Base-by-base conservation (phyloP, 495 filamentous ascomycete species). In the Diplogelasinospora grovesii region DNA sequence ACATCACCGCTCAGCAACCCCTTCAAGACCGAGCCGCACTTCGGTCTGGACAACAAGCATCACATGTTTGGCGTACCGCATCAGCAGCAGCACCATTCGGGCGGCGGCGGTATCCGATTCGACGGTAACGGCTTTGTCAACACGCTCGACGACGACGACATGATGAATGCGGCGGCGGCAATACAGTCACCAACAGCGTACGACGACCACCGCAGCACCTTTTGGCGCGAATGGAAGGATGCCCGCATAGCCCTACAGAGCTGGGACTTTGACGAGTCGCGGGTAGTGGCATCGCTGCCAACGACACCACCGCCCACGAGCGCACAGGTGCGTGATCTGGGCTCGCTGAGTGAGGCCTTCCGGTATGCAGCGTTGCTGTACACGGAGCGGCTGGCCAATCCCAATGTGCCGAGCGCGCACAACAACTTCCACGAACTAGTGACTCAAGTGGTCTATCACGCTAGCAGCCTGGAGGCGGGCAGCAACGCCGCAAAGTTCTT, bases 321-420 rank as follows among this genome's bases (percentile, higher is more conserved):
- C 9, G 53, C 58, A n/a, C 70, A 76, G 59, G 43, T 75, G 35
- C 67, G 68, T 48, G 65, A 71, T 55, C 56, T 70, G 25, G 53
- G 83, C 72, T 66, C 71, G 74, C 54, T 82, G 59, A 92, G 84
- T 34, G 89, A 95, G 54, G 83, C 85, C 5, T 96, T 95, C 69
- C 85, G 89, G 19, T 85, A 89, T 53, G 78, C 88, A 0, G 89
- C 88, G 1, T 75, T 96, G 6, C 78, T 96, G 14, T 96, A 97
- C 66, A 86, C 83, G 15, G 87, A 95, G 60, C 85, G 90, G 4
- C 79, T 96, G 18, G 89, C 83, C 4, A 79, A 81, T 52, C 89
- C 90, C 11, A 71, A 77, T 37, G 63, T 85, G 2, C 79, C 88
- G 9, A 85, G 85, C 0, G 71, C 72, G 8, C 77, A 90, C 55